Evolutionary conservation across 768 basidiomycete species (phyloP).

Genomic region (Boletus vermiculosoides): DNA sequence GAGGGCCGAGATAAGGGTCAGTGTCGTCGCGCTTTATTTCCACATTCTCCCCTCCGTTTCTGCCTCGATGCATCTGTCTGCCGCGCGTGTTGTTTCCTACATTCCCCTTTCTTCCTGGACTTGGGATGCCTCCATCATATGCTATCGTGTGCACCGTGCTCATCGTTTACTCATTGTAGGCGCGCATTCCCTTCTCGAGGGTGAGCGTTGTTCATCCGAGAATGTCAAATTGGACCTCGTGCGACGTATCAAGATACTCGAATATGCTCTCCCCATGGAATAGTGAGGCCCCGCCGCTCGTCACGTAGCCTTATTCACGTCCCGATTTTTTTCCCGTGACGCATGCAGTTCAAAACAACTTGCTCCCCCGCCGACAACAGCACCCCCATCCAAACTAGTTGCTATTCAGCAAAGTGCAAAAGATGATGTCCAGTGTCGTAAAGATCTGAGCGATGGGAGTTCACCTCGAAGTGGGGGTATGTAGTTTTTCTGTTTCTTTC

Average conservation of each 20-base stretch:
- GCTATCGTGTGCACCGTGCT: slow-evolving; percentile 4
- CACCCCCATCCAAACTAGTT: slow-evolving; percentile 65
- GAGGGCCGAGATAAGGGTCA: slow-evolving; percentile 96
- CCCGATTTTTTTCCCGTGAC: slow-evolving; percentile 34
- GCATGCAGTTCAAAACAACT: slow-evolving; percentile 76
- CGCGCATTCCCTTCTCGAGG: slow-evolving; percentile 94
- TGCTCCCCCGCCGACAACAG: slow-evolving; percentile 49
- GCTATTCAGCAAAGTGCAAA: slow-evolving; percentile 62
- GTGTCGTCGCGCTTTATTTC: slow-evolving; percentile 34
- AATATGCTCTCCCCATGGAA: slow-evolving; percentile 95
- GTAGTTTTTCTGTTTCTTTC: background rate
- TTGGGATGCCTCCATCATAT: background rate
- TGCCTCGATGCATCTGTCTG: background rate
- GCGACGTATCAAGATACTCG: slow-evolving; percentile 98
- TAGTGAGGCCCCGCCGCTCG: slow-evolving; percentile 56
- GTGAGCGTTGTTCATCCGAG: slow-evolving; percentile 94
- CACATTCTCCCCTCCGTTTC: background rate
- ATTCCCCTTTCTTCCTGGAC: background rate
- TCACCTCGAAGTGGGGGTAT: slow-evolving; percentile 85
- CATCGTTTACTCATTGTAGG: slow-evolving; percentile 46
- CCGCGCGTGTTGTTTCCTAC: background rate
- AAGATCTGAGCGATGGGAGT: slow-evolving; percentile 76
- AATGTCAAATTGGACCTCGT: slow-evolving; percentile 95
- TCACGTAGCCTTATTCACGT: slow-evolving; percentile 4
- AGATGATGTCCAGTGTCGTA: slow-evolving; percentile 71